Evolutionary conservation across 352 stramenopile species (phyloP), one percentile per base, ranked within the genome.

Genomic region (Elongisporangium prolatum): DNA sequence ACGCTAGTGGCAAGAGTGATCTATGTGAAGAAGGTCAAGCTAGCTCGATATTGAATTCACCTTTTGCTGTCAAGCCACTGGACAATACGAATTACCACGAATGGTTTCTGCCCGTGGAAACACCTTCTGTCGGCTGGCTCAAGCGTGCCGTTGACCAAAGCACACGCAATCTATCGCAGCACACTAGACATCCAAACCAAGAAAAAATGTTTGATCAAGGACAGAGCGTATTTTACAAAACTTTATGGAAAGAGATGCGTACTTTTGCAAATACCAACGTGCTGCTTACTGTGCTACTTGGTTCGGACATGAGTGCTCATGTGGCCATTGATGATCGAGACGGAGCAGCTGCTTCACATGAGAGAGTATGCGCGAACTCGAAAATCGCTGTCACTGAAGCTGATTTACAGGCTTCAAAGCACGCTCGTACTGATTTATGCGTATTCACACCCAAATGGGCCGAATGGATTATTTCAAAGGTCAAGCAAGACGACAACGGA

Each of bases 181-280:
- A 40, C 1, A 40, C 28, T 9, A 13, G 14, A 40, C 16, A 50
- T 20, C 38, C 6, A 28, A 10, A 47, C 17, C 10, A 44, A 11
- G 20, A 47, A 18, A 13, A 3, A 3, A 21, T 59, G 40, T 21
- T 52, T n/a, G 5, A 40, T 40, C 28, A 8, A 40, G 28, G 5
- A 9, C 28, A n/a, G 55, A 18, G 28, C 17, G 60, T 77, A 9
- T 59, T 74, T 20, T 83, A 80, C 44, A 86, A 84, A 61, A 47
- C 72, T 8, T 48, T 88, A n/a, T 75, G 63, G 59, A 83, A 72
- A 40, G 65, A 83, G 25, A 49, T 69, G 21, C 68, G 56, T 25
- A 58, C 11, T n/a, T 56, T 82, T 13, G 48, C 52, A 10, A 52
- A 21, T 0, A 24, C 8, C 24, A 52, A 52, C 28, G 55, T 72